Conservation (phyloP, 2,329 filamentous ascomycete genomes). For the Cladosporium sp. region DNA sequence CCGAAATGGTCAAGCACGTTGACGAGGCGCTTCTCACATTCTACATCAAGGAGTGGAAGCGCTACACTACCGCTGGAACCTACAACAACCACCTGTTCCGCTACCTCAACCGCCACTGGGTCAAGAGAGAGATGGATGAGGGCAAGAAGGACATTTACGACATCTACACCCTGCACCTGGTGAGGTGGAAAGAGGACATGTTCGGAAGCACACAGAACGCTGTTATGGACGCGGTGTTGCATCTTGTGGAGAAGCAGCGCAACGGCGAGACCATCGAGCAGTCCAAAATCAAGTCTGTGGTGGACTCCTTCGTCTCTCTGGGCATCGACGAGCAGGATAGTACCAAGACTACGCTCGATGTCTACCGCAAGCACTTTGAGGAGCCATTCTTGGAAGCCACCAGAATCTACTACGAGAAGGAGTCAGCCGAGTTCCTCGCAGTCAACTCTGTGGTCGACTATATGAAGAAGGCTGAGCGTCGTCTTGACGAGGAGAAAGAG, state of each 20-base stretch:
- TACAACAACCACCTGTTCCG: slow-evolving; percentile 97
- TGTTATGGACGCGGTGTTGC: slow-evolving; percentile 93
- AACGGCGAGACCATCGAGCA: slow-evolving; percentile 98
- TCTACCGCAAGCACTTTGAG: slow-evolving; percentile 91
- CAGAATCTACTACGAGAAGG: slow-evolving; percentile 78
- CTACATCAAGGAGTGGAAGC: slow-evolving; percentile 95
- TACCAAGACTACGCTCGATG: slow-evolving; percentile 89
- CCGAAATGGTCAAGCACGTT: slow-evolving; percentile 70
- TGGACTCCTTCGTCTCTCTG: slow-evolving; percentile 91
- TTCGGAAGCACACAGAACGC: slow-evolving; percentile 79
- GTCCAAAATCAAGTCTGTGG: slow-evolving; percentile 92
- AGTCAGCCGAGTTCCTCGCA: slow-evolving; percentile 90
- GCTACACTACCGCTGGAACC: slow-evolving; percentile 92
- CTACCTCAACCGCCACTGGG: slow-evolving; percentile 97
- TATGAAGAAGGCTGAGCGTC: slow-evolving; percentile 97
- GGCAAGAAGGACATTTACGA: slow-evolving; percentile 98
- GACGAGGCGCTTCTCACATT: slow-evolving; percentile 88
- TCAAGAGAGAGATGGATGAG: slow-evolving; percentile 97
- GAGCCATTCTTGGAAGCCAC: slow-evolving; percentile 86
- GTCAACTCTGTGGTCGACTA: slow-evolving; percentile 98
- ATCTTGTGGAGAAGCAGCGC: slow-evolving; percentile 93
- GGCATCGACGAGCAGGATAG: slow-evolving; percentile 91
- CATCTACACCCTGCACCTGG: slow-evolving; percentile 93
- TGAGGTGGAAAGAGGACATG: slow-evolving; percentile 90
- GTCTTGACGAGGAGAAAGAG: slow-evolving; percentile 88